Conservation (phyloP, 169 alveolate species). For the Cryptosporidium sp. region DNA sequence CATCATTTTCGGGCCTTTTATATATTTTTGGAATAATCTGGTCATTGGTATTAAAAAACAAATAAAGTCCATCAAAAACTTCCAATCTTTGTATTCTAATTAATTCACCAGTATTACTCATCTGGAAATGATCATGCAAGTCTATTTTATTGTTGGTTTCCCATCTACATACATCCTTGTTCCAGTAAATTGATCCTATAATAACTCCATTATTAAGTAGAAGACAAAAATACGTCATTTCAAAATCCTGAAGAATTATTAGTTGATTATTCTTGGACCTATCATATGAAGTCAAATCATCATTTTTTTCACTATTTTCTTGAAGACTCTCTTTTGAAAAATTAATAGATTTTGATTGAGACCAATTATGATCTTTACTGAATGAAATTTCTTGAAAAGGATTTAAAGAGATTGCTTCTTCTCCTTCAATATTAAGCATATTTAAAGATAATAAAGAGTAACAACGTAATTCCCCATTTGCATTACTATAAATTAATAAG, state of each 20-base stretch:
- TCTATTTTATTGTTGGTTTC: neutral
- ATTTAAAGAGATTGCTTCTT: neutral
- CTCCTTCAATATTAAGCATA: slow-evolving; percentile 15
- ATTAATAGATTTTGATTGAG: neutral
- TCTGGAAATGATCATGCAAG: neutral
- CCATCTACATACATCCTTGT: slow-evolving; percentile 60
- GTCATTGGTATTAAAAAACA: slow-evolving; percentile 12
- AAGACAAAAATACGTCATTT: slow-evolving; percentile 19
- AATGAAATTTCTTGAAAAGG: slow-evolving; percentile 33
- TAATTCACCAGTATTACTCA: neutral
- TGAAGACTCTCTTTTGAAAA: neutral
- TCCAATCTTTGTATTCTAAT: slow-evolving; percentile 22
- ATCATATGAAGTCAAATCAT: neutral
- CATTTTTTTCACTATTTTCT: neutral
- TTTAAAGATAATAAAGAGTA: slow-evolving; percentile 36
- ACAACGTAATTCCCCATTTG: slow-evolving; percentile 7
- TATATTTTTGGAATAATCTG: slow-evolving; percentile 7
- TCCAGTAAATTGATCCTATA: slow-evolving; percentile 16
- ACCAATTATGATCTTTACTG: neutral
- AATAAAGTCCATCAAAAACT: neutral
- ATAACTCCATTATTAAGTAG: neutral
- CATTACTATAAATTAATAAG: slow-evolving; percentile 5
- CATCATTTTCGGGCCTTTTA: slow-evolving; percentile 6
- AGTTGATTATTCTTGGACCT: neutral
- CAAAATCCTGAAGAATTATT: slow-evolving; percentile 24